Evolutionary conservation across 83 land plant species (phyloP).

Genomic region (Isoetes engelmannii): DNA sequence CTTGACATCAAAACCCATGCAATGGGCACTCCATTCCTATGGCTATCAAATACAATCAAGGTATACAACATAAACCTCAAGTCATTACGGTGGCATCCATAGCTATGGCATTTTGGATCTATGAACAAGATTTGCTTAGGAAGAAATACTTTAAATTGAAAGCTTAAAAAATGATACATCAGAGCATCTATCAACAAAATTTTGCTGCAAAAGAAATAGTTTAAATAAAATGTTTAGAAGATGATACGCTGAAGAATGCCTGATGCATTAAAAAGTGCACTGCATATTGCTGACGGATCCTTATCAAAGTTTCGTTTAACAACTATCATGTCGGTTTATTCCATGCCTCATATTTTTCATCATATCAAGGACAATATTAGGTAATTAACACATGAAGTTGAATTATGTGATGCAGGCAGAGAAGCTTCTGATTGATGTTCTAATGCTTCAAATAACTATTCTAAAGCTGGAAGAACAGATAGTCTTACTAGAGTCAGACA

Average conservation of each 20-base stretch:
- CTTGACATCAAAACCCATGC: too few species aligned
- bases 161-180: too few species aligned
- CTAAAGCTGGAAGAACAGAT: not conserved
- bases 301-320: not conserved
- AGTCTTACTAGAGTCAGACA: not conserved
- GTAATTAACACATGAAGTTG: not conserved
- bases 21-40: too few species aligned
- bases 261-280: slow-evolving; percentile 2
- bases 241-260: not conserved
- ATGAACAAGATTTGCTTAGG: too few species aligned
- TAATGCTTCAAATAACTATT: not conserved
- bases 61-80: too few species aligned
- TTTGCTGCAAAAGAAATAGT: too few species aligned
- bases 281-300: not conserved
- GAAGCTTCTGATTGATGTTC: not conserved
- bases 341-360: not conserved
- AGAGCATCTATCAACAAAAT: too few species aligned
- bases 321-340: not conserved
- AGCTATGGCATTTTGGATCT: too few species aligned
- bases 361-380: not conserved
- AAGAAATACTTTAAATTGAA: too few species aligned
- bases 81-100: too few species aligned
- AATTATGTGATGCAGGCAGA: not conserved
- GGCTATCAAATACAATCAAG: too few species aligned
- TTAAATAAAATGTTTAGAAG: too few species aligned